Percentiles rank a stretch among this genome's conserved stretches.
Conservation (phyloP, 768 basidiomycete species). For the Lactarius sanguifluus region DNA sequence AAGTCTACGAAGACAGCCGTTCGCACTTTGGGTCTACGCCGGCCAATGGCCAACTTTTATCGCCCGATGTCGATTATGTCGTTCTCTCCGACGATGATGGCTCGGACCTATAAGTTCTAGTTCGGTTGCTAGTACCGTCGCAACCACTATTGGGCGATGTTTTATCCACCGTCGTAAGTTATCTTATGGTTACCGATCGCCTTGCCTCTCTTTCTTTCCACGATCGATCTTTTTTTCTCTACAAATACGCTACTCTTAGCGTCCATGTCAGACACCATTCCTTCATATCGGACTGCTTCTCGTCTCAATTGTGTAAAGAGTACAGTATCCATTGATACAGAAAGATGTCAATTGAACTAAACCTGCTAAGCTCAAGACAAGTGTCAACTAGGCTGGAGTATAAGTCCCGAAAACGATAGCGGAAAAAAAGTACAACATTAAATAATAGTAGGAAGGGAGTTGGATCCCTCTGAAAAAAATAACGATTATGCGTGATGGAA, state of each 20-base stretch:
- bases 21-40: conserved; percentile 39
- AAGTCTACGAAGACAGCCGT: conserved; percentile 60
- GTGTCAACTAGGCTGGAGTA: conserved; percentile 2
- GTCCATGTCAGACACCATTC: neutral
- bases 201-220: neutral
- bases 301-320: neutral
- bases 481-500: conserved; percentile 21
- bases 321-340: conserved; percentile 7
- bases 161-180: neutral
- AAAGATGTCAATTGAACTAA: conserved; percentile 9
- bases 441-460: neutral
- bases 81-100: conserved; percentile 70
- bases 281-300: neutral
- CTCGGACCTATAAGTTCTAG: conserved; percentile 38
- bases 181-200: neutral
- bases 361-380: conserved; percentile 10
- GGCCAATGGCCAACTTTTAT: conserved; percentile 8
- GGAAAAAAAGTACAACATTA: conserved; percentile 1
- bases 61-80: conserved; percentile 58
- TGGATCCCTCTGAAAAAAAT: neutral
- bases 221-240: neutral
- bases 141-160: neutral
- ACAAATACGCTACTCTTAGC: conserved; percentile 8
- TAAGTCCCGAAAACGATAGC: conserved; percentile 3
- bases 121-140: neutral